These are phyloP conservation scores for Apiotrichum akiyoshidainum DNA, from an alignment of 1,284 basidiomycete genomes.

Conservation along the genomic window DNA sequence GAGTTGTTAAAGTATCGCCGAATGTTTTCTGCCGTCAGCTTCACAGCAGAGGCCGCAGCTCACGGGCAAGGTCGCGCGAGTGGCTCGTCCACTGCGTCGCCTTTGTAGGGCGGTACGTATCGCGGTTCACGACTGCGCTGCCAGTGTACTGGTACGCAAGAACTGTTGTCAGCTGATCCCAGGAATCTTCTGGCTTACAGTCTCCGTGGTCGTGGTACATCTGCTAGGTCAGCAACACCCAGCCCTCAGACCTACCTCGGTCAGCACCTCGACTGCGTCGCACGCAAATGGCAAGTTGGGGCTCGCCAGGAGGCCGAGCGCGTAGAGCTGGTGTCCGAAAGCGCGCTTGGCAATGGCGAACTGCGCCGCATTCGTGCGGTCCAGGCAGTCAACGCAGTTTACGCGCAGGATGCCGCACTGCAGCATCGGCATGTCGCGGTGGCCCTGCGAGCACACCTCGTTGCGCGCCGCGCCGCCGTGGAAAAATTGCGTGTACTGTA, in stretches of 20 bases:
- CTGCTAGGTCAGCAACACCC: conserved; percentile 16
- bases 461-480: conserved; percentile 58
- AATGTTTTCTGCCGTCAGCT: conserved; percentile 63
- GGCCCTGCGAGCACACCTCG: conserved; percentile 49
- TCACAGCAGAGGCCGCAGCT: neutral
- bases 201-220: conserved; percentile 99
- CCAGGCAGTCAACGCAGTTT: conserved; percentile 95
- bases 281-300: conserved; percentile 86
- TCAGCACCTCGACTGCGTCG: conserved; percentile 94
- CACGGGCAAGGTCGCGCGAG: conserved; percentile 86
- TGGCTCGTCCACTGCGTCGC: conserved; percentile 97
- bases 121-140: conserved; percentile 91
- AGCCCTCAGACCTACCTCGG: conserved; percentile 56
- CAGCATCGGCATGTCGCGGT: conserved; percentile 69
- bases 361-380: conserved; percentile 95
- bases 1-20: conserved; percentile 95
- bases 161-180: conserved; percentile 55
- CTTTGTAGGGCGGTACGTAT: conserved; percentile 80
- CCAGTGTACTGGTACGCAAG: conserved; percentile 96
- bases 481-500: conserved; percentile 90
- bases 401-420: conserved; percentile 88
- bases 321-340: conserved; percentile 91
- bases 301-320: conserved; percentile 78
- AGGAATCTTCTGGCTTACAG: conserved; percentile 56
- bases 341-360: conserved; percentile 97